Base-by-base conservation (phyloP, 1,284 basidiomycete species). In the Ustilago curta region DNA sequence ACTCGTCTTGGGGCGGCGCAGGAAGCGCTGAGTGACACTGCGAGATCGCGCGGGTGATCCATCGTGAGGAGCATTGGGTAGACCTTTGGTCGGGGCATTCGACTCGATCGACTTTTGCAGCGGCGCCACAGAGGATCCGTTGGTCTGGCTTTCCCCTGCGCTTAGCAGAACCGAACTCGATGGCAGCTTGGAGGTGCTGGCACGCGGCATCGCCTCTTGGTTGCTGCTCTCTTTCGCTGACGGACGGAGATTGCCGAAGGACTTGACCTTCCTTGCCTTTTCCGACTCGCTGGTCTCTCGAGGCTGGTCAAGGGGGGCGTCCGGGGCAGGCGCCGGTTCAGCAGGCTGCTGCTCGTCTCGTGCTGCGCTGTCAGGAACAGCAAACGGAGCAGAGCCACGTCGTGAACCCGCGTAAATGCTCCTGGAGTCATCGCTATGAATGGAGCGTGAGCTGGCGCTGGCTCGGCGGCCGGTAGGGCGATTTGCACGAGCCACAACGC, bases 201-300 rank as follows among this genome's bases (percentile, higher is more conserved):
- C 57, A 19, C 71, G 71, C 27, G 71, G 59, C 58, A 70, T 25
- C 11, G 61, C 62, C 29, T 66, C 71, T 19, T 37, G 47, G 9
- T 16, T 31, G 25, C 23, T 55, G 35, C 19, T 31, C 8, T 59
- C 55, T 9, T 52, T 47, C 21, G 45, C 40, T 8, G 59, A 35
- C 14, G 56, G 51, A 16, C 66, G 61, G 19, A 74, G 39, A 40
- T 74, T 74, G 59, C 62, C 59, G 40, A 65, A 56, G 6, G 71
- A 74, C 40, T 62, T 69, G 50, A 64, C 62, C 49, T 63, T 69
- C 31, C 62, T 61, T 12, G 71, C 71, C 31, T 74, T 74, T 11
- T 74, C 70, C 8, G 59, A 18, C 18, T 51, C 37, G 42, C 29
- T 39, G 29, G 45, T 27, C 35, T 64, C 70, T 16, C 52, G 56